Percentiles rank a stretch among this genome's conserved stretches.
phyloP scores from a whole-genome alignment of 2,329 filamentous ascomycete genomes.

The Calonectria pseudoturangicola region DNA sequence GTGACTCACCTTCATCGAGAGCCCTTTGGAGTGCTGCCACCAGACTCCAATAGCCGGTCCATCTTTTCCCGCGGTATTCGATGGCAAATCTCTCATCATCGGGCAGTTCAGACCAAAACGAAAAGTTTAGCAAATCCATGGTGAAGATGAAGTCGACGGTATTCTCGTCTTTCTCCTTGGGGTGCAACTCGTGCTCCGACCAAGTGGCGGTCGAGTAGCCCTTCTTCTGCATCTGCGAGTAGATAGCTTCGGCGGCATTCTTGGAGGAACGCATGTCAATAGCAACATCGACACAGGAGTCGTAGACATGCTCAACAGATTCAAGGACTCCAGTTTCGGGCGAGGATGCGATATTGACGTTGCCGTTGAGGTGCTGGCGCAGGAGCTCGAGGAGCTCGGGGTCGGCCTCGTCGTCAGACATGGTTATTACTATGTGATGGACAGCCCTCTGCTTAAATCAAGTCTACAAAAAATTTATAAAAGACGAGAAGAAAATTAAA shows the following conservation, averaged over 20 bases:
- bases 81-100: constrained; percentile 87
- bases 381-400: constrained; percentile 90
- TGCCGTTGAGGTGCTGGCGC: constrained; percentile 83
- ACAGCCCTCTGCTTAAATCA: neutral
- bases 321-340: constrained; percentile 89
- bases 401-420: constrained; percentile 95
- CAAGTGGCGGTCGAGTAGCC: constrained; percentile 89
- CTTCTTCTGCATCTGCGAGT: constrained; percentile 87
- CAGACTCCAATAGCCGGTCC: constrained; percentile 97
- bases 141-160: constrained; percentile 96
- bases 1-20: constrained; percentile 82
- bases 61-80: constrained; percentile 85
- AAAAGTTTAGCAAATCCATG: constrained; percentile 98
- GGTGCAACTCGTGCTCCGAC: constrained; percentile 93
- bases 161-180: constrained; percentile 84
- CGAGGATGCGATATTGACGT: constrained; percentile 71
- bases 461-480: constrained; percentile 10
- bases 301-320: constrained; percentile 89
- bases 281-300: constrained; percentile 95
- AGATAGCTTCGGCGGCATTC: constrained; percentile 86
- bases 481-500: constrained; percentile 10
- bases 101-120: constrained; percentile 88
- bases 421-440: constrained; percentile 58
- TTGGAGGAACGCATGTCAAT: constrained; percentile 90
- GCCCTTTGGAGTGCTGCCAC: constrained; percentile 91